Percentiles rank a stretch among this genome's conserved stretches.
These are phyloP conservation scores for Aspergillus wentii DNA, from an alignment of 495 filamentous ascomycete genomes.

Conservation along the genomic window DNA sequence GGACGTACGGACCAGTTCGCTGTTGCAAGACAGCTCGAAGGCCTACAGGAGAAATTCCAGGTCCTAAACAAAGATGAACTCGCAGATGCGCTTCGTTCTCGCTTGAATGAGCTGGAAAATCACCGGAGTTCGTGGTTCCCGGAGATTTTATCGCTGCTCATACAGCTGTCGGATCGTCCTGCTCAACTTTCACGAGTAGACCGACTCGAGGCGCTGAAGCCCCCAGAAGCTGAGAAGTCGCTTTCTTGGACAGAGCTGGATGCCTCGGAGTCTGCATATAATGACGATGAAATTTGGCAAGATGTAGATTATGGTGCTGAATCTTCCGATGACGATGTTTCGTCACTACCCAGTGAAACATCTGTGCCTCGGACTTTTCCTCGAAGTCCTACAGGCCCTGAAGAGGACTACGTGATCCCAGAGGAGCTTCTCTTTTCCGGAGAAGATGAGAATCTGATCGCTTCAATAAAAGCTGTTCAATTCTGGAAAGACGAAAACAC, in stretches of 20 bases:
- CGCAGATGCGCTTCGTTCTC: constrained; percentile 66
- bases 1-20: constrained; percentile 85
- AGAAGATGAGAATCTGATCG: constrained; percentile 36
- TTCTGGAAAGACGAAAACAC: constrained; percentile 53
- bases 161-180: constrained; percentile 80
- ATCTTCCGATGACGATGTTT: constrained; percentile 54
- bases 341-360: constrained; percentile 25
- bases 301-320: constrained; percentile 66
- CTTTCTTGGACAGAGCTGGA: constrained; percentile 75
- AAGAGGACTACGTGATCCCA: constrained; percentile 33
- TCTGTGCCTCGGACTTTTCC: constrained; percentile 19
- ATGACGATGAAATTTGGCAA: constrained; percentile 71
- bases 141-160: constrained; percentile 72
- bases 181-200: constrained; percentile 59
- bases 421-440: constrained; percentile 29
- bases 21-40: constrained; percentile 64
- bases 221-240: constrained; percentile 34
- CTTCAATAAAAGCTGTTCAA: constrained; percentile 53
- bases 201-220: constrained; percentile 50
- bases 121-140: constrained; percentile 59
- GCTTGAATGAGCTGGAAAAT: constrained; percentile 55
- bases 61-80: constrained; percentile 72
- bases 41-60: constrained; percentile 83
- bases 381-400: constrained; percentile 14
- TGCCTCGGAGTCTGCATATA: constrained; percentile 63